Conservation (phyloP, 2,329 filamentous ascomycete genomes). For the Aspergillus vadensis region DNA sequence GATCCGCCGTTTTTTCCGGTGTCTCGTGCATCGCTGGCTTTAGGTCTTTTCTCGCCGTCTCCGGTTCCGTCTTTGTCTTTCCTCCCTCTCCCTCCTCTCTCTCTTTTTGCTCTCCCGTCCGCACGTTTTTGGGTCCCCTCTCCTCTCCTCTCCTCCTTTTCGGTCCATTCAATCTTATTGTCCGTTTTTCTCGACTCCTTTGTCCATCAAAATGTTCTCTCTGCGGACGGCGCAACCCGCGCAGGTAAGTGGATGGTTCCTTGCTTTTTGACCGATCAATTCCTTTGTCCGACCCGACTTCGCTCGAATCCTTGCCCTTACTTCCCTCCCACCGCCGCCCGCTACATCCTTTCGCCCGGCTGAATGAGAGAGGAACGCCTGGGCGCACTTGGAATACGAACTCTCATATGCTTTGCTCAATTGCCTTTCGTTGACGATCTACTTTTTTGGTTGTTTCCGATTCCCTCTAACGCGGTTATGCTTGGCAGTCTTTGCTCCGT, state of each 20-base stretch:
- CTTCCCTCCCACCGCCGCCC: slow-evolving; percentile 41
- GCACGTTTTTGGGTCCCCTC: slow-evolving; percentile 8
- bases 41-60: slow-evolving; percentile 11
- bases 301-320: slow-evolving; percentile 37
- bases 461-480: slow-evolving; percentile 43
- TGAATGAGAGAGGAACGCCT: slow-evolving; percentile 21
- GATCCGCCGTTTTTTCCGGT: slow-evolving; percentile 40
- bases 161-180: slow-evolving; percentile 19
- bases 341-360: slow-evolving; percentile 38
- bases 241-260: slow-evolving; percentile 36
- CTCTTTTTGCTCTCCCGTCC: slow-evolving; percentile 7
- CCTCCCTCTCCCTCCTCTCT: slow-evolving; percentile 8
- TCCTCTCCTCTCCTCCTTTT: slow-evolving; percentile 11
- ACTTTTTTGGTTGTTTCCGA: neutral
- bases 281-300: neutral
- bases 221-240: slow-evolving; percentile 43
- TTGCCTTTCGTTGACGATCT: neutral
- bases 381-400: too few species aligned
- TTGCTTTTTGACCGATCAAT: neutral
- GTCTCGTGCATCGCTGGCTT: slow-evolving; percentile 17
- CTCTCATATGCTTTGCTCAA: neutral
- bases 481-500: slow-evolving; percentile 58
- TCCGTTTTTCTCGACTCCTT: slow-evolving; percentile 15
- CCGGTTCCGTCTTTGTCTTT: slow-evolving; percentile 11
- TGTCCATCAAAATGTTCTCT: slow-evolving; percentile 42